Evolutionary conservation across 768 basidiomycete genomes (phyloP).

Genomic region (Leccinellum luteum): DNA sequence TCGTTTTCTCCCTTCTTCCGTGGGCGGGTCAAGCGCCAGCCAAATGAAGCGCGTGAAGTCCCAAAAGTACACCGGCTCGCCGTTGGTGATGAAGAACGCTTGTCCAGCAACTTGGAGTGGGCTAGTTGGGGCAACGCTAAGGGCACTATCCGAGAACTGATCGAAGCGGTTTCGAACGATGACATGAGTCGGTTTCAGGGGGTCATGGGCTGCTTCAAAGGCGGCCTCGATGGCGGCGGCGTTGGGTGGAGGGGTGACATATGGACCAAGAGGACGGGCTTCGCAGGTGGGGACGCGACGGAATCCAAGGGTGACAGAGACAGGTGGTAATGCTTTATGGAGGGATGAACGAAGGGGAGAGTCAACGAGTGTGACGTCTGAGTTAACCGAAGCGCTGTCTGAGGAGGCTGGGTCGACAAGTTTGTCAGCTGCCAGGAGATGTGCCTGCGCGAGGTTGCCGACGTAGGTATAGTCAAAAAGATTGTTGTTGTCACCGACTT

Average conservation of each 20-base stretch:
- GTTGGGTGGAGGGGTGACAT: constrained; percentile 56
- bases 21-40: constrained; percentile 58
- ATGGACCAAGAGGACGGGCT: constrained; percentile 84
- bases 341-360: constrained; percentile 43
- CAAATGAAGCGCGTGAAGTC: constrained; percentile 85
- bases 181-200: constrained; percentile 41
- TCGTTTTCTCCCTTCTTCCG: constrained; percentile 42
- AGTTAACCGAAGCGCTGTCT: constrained; percentile 17
- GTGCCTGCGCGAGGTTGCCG: constrained; percentile 91
- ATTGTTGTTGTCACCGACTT: constrained; percentile 92
- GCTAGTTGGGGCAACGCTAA: constrained; percentile 49
- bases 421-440: constrained; percentile 90
- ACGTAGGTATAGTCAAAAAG: constrained; percentile 97
- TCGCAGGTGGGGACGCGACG: constrained; percentile 73
- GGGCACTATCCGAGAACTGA: constrained; percentile 58
- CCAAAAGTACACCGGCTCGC: constrained; percentile 96
- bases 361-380: constrained; percentile 39
- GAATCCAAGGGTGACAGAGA: constrained; percentile 63
- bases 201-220: constrained; percentile 47
- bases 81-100: constrained; percentile 95
- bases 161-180: constrained; percentile 81
- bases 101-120: constrained; percentile 87
- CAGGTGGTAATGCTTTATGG: constrained; percentile 52
- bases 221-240: constrained; percentile 54
- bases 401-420: constrained; percentile 51